Evolutionary conservation across 352 stramenopile species (phyloP), one percentile per base, ranked within the genome.

Genomic region (Pythium diclinum): DNA sequence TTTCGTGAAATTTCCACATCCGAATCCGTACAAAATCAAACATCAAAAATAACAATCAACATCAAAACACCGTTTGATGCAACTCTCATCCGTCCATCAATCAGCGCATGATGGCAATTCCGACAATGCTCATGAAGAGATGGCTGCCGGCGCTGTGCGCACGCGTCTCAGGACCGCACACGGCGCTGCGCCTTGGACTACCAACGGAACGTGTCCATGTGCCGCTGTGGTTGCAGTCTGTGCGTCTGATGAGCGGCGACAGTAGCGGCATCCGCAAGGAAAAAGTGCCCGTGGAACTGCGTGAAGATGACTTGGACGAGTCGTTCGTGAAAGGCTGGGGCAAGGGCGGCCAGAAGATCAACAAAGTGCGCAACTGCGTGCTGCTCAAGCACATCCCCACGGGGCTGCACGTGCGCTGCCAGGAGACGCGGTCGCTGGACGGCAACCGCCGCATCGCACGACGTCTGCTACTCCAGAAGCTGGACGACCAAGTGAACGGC

Each of bases 281-380:
- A 16, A 63, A 59, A 61, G 48, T 64, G 6, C 61, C 74, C 3
- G 67, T 90, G 11, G 59, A 65, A 33, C 63, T 92, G 57, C 69
- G 71, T 1, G 84, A 94, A 63, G 75, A 79, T 19, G 87, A 96
- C 30, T 59, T 96, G 47, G 64, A 78, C 10, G 87, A 96, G 67
- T 87, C 75, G 25, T 96, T 94, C 68, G 84, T 92, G 25, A 94
- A 96, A 77, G 87, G 88, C 32, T 94, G 82, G 21, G 80, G 89
- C 38, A 93, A 93, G 56, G 89, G 89, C 44, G 89, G 89, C 0
- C 89, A 97, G 71, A 96, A 95, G 75, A 95, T 97, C 68, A 97
- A 97, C 78, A 97, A 96, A 61, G 86, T 95, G 61, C 79, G 85
- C 60, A 96, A 94, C 75, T 92, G 85, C 67, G 89, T 97, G 55